Base-by-base conservation (phyloP, 2,329 filamentous ascomycete species). In the Trematosphaeria pertusa region DNA sequence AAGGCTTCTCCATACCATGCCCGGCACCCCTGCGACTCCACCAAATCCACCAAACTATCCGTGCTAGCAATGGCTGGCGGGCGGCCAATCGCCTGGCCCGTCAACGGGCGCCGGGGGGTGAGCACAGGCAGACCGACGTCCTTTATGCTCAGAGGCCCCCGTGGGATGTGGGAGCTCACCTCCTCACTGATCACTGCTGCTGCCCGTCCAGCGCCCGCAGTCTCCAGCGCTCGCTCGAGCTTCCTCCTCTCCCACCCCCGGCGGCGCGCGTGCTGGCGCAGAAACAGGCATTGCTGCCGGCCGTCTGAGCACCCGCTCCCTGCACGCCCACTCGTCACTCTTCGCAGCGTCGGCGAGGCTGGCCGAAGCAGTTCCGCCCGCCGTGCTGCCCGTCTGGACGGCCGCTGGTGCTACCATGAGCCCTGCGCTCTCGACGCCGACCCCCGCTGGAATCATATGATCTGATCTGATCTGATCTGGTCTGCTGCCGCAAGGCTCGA, bases 81-180 rank as follows among this genome's bases (percentile, higher is more conserved):
- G 44, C 19, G 35, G 39, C 64, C 64, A 68, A 70, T 67, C 55
- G 61, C 50, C 51, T 3, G 17, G 15, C 34, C 33, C 48, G 39
- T 36, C 45, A 46, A 56, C 47, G 47, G 49, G 30, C 42, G 15
- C 26, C 43, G 49, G 26, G n/a, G 47, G 44, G 35, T 39, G 41
- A 52, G 55, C 52, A 51, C 47, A 52, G 54, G 40, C 52, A 51
- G 42, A 48, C 46, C 51, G 50, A 48, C 46, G 48, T 61, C 55
- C 56, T 65, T 67, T 63, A 69, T 66, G 61, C 59, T 64, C 50
- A 59, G 60, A 58, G 50, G 42, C 49, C 58, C 65, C 65, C 65
- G 60, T 52, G 43, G 21, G 48, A 57, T 46, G 22, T 42, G 43
- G 33, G 46, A 47, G 30, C 46, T 54, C 54, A 57, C 48, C 52